Evolutionary conservation across 106 monocot species (phyloP), one percentile per base, ranked within the genome.

Genomic region (Amphibolis antarctica): DNA sequence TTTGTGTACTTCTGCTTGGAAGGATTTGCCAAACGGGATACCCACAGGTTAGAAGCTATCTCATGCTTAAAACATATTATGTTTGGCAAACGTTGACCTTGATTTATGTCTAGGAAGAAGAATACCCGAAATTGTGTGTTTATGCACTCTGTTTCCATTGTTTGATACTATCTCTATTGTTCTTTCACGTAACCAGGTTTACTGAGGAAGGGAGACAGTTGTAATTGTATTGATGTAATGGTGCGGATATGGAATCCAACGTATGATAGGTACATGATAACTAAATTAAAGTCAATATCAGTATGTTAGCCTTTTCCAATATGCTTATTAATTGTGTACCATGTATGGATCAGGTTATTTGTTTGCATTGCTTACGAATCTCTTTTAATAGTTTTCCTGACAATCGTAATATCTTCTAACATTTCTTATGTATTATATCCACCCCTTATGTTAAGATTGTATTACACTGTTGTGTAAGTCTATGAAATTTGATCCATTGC

Each of bases 191-290:
- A 7, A 3, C 4, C 42, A 57, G 20, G 43, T 55, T 42, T 65
- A 36, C 25, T 65, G 54, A 62, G 71, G 81, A 72, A 59, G 53
- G 58, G 52, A 65, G 67, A 64, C 69, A 70, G 73, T 66, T 47
- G 45, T 26, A 82, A 86, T 61, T 86, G 82, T 63, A 75, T 77
- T 20, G 63, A 71, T 49, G 62, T 71, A 65, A 47, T 79, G 54
- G 68, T 86, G 27, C 76, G 79, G 45, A 44, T 86, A 48, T 86
- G 86, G 36, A 9, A 27, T 59, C 46, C 29, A 19, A 42, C 12
- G 4, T 9, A 61, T 55, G 23, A 47, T 43, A n/a, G 58, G 57
- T 45, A 36, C 50, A 46, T 11, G 24, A 21, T 66, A 45, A 23
- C 17, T 73, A 23, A 5, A 1, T 9, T 10, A 53, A 21, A 21